Conservation (phyloP, 2,329 filamentous ascomycete genomes). For the Trichoderma pleuroti region DNA sequence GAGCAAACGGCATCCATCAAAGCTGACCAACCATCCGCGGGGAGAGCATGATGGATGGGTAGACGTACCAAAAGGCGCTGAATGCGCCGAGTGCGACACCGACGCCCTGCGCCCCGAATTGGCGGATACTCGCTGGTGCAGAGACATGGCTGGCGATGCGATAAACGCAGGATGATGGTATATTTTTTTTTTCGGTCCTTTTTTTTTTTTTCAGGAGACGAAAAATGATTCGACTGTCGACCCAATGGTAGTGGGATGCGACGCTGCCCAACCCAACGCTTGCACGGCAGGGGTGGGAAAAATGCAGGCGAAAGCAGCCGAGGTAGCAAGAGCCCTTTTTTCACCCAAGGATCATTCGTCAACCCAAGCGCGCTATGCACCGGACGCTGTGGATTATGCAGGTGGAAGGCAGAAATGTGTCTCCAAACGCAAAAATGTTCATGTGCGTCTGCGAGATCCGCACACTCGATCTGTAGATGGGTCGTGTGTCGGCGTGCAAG, state of each 20-base stretch:
- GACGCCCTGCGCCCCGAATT: constrained; percentile 23
- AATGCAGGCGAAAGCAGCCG: constrained; percentile 11
- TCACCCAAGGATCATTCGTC: constrained; percentile 18
- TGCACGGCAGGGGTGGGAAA: constrained; percentile 4
- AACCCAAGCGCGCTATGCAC: constrained; percentile 18
- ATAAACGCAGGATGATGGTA: neutral
- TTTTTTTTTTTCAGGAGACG: neutral
- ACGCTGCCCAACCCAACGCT: constrained; percentile 16
- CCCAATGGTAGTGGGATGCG: constrained; percentile 18
- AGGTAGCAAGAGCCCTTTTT: constrained; percentile 3
- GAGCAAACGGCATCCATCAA: constrained; percentile 6
- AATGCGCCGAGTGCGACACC: constrained; percentile 23
- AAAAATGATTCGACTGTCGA: constrained; percentile 14
- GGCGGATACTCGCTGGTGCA: constrained; percentile 22
- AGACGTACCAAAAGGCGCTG: constrained; percentile 16
- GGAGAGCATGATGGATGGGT: constrained; percentile 19
- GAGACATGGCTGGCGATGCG: constrained; percentile 19
- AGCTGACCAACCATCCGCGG: neutral
- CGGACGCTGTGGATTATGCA: constrained; percentile 3
- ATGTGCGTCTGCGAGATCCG: constrained; percentile 13
- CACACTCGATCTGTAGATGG: neutral
- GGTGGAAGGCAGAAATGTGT: constrained; percentile 1
- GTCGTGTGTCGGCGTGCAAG: neutral
- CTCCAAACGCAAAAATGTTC: neutral
- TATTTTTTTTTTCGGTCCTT: neutral